Percentiles rank a stretch among this genome's conserved stretches.
Evolutionary conservation across 2,329 filamentous ascomycete species (phyloP).

Genomic region (Paraconiothyrium brasiliense): DNA sequence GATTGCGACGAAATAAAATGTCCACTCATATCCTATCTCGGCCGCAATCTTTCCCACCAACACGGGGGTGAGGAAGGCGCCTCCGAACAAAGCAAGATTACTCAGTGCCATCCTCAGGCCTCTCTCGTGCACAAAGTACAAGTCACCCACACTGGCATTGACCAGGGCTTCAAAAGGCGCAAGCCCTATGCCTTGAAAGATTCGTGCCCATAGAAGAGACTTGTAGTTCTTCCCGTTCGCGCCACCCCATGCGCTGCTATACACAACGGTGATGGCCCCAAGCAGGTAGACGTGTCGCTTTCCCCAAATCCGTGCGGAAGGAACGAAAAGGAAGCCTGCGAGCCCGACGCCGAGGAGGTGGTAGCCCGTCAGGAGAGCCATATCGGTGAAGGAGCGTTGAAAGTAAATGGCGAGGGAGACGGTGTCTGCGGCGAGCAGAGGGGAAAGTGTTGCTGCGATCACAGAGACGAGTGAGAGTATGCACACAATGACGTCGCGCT

Average conservation of each 20-base stretch:
- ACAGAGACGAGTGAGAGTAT: conserved; percentile 82
- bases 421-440: conserved; percentile 89
- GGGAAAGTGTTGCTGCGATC: conserved; percentile 83
- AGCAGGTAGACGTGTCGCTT: conserved; percentile 89
- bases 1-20: conserved; percentile 87
- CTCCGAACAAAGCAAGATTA: conserved; percentile 75
- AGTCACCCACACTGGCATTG: conserved; percentile 86
- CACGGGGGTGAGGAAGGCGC: conserved; percentile 83
- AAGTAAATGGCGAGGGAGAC: conserved; percentile 78
- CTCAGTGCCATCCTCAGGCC: conserved; percentile 87
- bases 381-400: conserved; percentile 71
- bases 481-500: conserved; percentile 80
- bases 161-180: conserved; percentile 91
- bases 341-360: conserved; percentile 84
- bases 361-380: conserved; percentile 86
- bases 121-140: conserved; percentile 88
- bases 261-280: conserved; percentile 76
- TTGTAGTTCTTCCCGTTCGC: conserved; percentile 72
- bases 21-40: conserved; percentile 82
- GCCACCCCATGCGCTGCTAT: conserved; percentile 81
- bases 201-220: conserved; percentile 78
- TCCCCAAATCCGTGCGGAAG: conserved; percentile 88
- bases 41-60: conserved; percentile 86
- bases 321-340: conserved; percentile 85
- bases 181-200: conserved; percentile 85